Percentiles rank a stretch among this genome's conserved stretches.
These are phyloP conservation scores for Trypanosoma vivax DNA, from an alignment of 208 protist genomes.

Conservation along the genomic window DNA sequence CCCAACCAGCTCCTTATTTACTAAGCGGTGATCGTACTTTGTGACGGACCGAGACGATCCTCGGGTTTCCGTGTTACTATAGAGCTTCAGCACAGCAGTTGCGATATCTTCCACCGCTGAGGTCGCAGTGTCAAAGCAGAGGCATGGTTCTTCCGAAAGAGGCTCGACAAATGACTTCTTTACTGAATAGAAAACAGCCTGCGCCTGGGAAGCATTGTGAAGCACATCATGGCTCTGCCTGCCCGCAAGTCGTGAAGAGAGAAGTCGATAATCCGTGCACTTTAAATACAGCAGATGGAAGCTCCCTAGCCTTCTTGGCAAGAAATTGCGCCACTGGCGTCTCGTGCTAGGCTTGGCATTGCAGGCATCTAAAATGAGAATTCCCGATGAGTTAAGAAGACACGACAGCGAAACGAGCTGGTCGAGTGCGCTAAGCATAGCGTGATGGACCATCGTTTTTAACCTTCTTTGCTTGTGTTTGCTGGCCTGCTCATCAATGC, in stretches of 20 bases:
- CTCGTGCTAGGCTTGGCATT: constrained; percentile 29
- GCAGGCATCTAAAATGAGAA: constrained; percentile 80
- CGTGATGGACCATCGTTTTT: constrained; percentile 15
- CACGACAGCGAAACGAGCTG: constrained; percentile 21
- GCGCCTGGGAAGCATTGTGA: constrained; percentile 32
- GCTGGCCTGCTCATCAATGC: constrained; percentile 38
- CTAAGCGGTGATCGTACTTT: constrained; percentile 6
- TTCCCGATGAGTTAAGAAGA: constrained; percentile 31
- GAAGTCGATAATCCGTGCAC: constrained; percentile 31
- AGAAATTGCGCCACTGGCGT: constrained; percentile 12
- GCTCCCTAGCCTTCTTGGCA: constrained; percentile 9
- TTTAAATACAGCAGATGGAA: constrained; percentile 42
- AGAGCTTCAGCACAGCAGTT: constrained; percentile 4
- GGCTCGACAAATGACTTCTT: constrained; percentile 40
- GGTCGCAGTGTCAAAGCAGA: constrained; percentile 20
- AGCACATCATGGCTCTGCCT: constrained; percentile 43
- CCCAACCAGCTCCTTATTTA: neutral
- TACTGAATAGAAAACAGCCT: constrained; percentile 66
- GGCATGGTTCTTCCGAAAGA: constrained; percentile 23
- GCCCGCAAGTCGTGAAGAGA: constrained; percentile 25
- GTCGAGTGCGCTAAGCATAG: constrained; percentile 2
- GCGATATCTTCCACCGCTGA: constrained; percentile 13
- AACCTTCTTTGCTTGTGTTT: constrained; percentile 63
- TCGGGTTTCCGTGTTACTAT: neutral
- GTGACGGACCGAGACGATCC: neutral